Conservation (phyloP, 78 protist genomes). For the Polysphondylium violaceum region DNA sequence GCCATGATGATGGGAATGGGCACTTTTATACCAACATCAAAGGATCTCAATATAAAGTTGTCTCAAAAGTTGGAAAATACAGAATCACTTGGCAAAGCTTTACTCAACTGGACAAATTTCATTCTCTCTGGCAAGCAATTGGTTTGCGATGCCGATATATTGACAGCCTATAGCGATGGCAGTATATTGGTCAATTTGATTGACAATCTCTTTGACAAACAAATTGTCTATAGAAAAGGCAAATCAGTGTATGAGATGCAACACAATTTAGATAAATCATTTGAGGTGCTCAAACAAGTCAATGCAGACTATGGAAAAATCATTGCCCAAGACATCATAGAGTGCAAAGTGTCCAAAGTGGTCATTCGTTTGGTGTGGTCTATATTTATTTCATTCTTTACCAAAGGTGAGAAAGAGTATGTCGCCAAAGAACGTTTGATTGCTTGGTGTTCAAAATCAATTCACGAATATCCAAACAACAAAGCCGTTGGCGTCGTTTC, state of each 20-base stretch:
- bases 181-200: slow-evolving; percentile 37
- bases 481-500: slow-evolving; percentile 5
- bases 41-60: slow-evolving; percentile 19
- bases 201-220: slow-evolving; percentile 28
- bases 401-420: slow-evolving; percentile 67
- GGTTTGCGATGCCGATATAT: background rate
- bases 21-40: slow-evolving; percentile 25
- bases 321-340: slow-evolving; percentile 20
- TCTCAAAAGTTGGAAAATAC: slow-evolving; percentile 22
- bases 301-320: slow-evolving; percentile 55
- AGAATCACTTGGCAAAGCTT: background rate
- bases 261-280: slow-evolving; percentile 25
- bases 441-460: slow-evolving; percentile 19
- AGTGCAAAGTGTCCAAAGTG: slow-evolving; percentile 37
- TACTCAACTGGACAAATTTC: slow-evolving; percentile 19
- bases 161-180: slow-evolving; percentile 48
- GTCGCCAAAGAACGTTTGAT: slow-evolving; percentile 18
- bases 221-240: slow-evolving; percentile 43
- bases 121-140: background rate
- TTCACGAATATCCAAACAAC: background rate
- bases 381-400: slow-evolving; percentile 18
- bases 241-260: slow-evolving; percentile 61
- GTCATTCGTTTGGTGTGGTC: slow-evolving; percentile 33
- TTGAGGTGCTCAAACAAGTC: slow-evolving; percentile 23
- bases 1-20: slow-evolving; percentile 27